Evolutionary conservation across 495 filamentous ascomycete species (phyloP).

Genomic region (Talaromyces adpressus): DNA sequence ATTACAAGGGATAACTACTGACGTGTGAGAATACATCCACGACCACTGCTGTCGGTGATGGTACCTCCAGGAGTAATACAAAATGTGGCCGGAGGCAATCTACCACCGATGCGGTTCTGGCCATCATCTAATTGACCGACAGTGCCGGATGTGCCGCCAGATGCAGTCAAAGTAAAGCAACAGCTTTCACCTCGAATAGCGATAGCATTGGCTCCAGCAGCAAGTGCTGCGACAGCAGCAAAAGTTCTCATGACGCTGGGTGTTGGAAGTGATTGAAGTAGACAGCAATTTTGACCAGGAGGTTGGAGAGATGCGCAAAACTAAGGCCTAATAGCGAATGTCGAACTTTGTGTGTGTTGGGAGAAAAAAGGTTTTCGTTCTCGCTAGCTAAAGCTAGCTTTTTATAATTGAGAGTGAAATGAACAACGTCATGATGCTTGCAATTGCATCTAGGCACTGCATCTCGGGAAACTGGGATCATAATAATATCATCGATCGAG

Average conservation of each 20-base stretch:
- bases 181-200: conserved; percentile 33
- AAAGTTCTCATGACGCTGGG: neutral
- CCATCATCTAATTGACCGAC: conserved; percentile 49
- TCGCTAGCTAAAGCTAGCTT: neutral
- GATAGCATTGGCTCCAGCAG: conserved; percentile 32
- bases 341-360: neutral
- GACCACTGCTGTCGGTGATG: conserved; percentile 45
- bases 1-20: conserved; percentile 13
- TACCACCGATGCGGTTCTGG: conserved; percentile 45
- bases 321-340: neutral
- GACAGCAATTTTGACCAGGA: neutral
- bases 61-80: conserved; percentile 39
- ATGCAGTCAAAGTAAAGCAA: conserved; percentile 44
- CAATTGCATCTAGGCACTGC: neutral
- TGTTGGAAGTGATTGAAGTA: neutral
- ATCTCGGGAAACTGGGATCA: neutral
- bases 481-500: neutral
- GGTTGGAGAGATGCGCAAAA: neutral
- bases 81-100: conserved; percentile 29
- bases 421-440: neutral
- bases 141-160: conserved; percentile 37
- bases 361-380: neutral
- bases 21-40: conserved; percentile 55
- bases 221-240: conserved; percentile 15
- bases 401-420: neutral